A percentile compares a stretch with the other conserved stretches of the same genome.
phyloP scores from a whole-genome alignment of 2,329 filamentous ascomycete genomes.

The Fusarium sp. region DNA sequence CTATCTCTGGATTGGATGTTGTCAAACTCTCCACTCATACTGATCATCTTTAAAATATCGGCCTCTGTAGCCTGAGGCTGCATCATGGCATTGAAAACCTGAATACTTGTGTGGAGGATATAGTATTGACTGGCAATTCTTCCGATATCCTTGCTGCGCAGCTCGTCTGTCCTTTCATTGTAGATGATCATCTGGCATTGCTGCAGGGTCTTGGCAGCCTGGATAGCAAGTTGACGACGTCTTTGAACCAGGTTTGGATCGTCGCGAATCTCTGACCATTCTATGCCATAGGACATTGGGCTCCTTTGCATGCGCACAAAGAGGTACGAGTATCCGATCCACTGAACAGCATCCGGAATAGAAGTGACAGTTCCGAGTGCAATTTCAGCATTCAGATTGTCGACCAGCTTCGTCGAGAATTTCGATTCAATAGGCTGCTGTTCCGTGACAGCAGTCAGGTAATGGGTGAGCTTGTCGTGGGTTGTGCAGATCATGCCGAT shows the following conservation, averaged over 20 bases:
- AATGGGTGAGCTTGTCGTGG: constrained; percentile 91
- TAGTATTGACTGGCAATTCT: constrained; percentile 98
- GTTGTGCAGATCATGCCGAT: constrained; percentile 99
- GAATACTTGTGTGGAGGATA: constrained; percentile 89
- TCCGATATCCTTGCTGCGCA: constrained; percentile 93
- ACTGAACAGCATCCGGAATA: constrained; percentile 90
- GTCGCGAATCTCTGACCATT: constrained; percentile 88
- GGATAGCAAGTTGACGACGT: constrained; percentile 83
- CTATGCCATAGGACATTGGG: constrained; percentile 91
- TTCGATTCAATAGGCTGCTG: constrained; percentile 98
- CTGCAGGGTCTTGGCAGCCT: constrained; percentile 86
- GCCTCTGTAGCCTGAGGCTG: constrained; percentile 83
- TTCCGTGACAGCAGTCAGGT: constrained; percentile 90
- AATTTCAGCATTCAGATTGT: constrained; percentile 97
- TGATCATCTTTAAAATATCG: constrained; percentile 94
- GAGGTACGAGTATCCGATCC: constrained; percentile 97
- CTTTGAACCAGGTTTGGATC: constrained; percentile 89
- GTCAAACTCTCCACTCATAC: constrained; percentile 97
- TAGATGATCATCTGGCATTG: constrained; percentile 99
- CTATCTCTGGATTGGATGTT: constrained; percentile 93
- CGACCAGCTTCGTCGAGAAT: constrained; percentile 91
- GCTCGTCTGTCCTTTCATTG: constrained; percentile 91
- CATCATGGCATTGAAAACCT: constrained; percentile 98
- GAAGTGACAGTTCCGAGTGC: constrained; percentile 94
- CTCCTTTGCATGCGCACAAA: constrained; percentile 97